phyloP scores from a whole-genome alignment of 768 basidiomycete species.

The Podaxis sp. region DNA sequence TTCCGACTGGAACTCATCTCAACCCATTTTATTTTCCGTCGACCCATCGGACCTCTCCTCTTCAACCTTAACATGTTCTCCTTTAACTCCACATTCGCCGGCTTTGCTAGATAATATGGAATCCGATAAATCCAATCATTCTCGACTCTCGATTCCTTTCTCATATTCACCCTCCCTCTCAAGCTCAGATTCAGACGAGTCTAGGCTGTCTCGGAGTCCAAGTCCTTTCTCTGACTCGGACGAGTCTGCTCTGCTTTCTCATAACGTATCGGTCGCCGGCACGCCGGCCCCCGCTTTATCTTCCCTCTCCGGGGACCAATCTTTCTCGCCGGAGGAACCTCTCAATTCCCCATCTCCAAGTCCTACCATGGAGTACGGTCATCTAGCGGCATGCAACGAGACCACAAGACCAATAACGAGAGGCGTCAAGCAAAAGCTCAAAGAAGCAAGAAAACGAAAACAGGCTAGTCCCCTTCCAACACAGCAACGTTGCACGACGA shows the following conservation, averaged over 20 bases:
- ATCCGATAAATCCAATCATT: background rate
- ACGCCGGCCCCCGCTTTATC: background rate
- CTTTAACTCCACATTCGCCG: background rate
- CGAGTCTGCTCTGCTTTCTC: background rate
- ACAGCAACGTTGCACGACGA: background rate
- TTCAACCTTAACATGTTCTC: background rate
- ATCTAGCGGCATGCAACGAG: background rate
- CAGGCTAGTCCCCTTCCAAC: background rate
- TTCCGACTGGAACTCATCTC: background rate
- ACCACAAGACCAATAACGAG: background rate
- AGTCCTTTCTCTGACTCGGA: background rate
- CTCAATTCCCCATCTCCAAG: background rate
- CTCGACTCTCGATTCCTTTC: background rate
- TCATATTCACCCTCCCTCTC: background rate
- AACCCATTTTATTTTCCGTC: background rate
- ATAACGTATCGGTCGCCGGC: background rate
- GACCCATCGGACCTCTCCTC: background rate
- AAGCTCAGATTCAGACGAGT: background rate
- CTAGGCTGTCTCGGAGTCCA: background rate
- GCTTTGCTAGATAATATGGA: background rate
- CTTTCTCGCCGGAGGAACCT: background rate
- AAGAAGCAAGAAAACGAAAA: background rate
- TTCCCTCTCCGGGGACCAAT: background rate
- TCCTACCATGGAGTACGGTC: background rate
- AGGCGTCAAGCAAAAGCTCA: background rate